A percentile compares a stretch with the other conserved stretches of the same genome.
These are phyloP conservation scores for Striga asiatica DNA, from an alignment of 257 asterid genomes.

Conservation along the genomic window DNA sequence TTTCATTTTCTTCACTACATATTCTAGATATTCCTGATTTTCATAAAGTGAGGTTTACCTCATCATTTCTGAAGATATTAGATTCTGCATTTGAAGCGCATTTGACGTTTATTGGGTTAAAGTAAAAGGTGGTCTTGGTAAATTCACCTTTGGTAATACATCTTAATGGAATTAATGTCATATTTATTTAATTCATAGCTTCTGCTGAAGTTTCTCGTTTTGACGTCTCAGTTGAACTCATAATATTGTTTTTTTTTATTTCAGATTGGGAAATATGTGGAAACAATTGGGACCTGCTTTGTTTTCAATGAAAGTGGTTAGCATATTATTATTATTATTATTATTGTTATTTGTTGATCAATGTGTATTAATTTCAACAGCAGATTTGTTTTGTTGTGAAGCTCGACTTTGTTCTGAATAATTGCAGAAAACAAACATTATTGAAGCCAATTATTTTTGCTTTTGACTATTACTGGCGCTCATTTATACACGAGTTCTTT, in stretches of 20 bases:
- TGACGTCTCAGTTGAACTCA: neutral
- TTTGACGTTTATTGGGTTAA: neutral
- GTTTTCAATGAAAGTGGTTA: conserved; percentile 69
- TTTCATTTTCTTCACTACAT: neutral
- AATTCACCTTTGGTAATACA: neutral
- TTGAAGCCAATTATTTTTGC: too few relatives aligned
- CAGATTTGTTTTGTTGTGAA: too few relatives aligned
- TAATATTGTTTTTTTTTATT: neutral
- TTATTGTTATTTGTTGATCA: too few relatives aligned
- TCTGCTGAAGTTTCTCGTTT: neutral
- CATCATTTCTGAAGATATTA: neutral
- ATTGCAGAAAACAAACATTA: too few relatives aligned
- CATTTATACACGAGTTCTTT: neutral
- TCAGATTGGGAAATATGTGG: conserved; percentile 80
- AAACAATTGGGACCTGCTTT: conserved; percentile 81
- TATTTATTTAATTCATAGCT: neutral
- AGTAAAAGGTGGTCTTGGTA: neutral
- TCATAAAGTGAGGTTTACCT: neutral
- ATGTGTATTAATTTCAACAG: too few relatives aligned
- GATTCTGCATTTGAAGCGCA: neutral
- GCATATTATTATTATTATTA: conserved; percentile 8
- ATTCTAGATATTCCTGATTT: too few relatives aligned
- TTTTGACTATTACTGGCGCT: too few relatives aligned
- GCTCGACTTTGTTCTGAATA: too few relatives aligned
- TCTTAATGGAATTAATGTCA: neutral